These are phyloP conservation scores for Nicotiana benthamiana DNA, from an alignment of 257 asterid genomes.

Conservation along the genomic window DNA sequence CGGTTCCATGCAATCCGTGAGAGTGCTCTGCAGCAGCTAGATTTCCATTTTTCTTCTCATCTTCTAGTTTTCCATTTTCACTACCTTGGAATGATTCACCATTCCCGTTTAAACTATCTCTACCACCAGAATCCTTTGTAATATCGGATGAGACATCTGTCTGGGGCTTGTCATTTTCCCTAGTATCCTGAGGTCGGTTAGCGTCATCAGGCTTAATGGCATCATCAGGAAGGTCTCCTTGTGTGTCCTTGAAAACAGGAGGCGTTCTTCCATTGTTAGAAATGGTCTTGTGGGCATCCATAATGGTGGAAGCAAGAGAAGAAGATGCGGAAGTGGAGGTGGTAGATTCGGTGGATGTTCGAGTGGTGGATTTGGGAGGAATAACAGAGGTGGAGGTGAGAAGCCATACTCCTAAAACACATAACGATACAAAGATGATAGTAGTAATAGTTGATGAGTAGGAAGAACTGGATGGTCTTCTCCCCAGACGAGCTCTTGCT, in stretches of 20 bases:
- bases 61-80: neutral
- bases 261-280: conserved; percentile 5
- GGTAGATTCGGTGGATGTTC: conserved; percentile 14
- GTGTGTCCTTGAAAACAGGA: conserved; percentile 39
- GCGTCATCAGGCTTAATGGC: conserved; percentile 24
- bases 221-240: conserved; percentile 45
- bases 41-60: neutral
- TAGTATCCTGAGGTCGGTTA: neutral
- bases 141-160: conserved; percentile 14
- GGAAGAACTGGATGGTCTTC: conserved; percentile 41
- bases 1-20: conserved; percentile 10
- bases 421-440: conserved; percentile 40
- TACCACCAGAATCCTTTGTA: conserved; percentile 3
- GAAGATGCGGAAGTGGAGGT: conserved; percentile 4
- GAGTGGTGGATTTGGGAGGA: conserved; percentile 29
- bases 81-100: neutral
- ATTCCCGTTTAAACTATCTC: neutral
- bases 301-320: conserved; percentile 8
- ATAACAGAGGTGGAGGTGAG: conserved; percentile 42
- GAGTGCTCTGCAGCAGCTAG: conserved; percentile 3
- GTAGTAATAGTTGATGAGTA: conserved; percentile 50
- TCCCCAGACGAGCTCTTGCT: conserved; percentile 36
- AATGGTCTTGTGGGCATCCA: conserved; percentile 15
- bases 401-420: conserved; percentile 54
- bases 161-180: neutral